phyloP scores from a whole-genome alignment of 768 basidiomycete genomes.

The Lentinula lateritia region DNA sequence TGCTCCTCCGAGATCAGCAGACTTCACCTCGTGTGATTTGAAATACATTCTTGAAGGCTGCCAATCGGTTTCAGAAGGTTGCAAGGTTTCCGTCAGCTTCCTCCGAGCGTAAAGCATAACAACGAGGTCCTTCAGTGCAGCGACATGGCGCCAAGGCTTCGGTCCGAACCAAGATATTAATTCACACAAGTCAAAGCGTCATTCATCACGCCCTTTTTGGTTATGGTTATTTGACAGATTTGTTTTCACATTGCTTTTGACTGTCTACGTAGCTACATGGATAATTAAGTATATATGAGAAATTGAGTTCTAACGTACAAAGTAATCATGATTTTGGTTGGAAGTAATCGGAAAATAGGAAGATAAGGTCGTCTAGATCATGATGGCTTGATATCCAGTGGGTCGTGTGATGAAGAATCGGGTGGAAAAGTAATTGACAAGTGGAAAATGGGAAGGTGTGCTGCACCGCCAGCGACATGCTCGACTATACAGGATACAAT shows the following conservation, averaged over 20 bases:
- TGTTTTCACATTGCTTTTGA: background rate
- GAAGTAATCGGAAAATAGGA: background rate
- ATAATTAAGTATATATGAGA: background rate
- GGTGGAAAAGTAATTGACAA: background rate
- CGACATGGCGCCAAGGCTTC: slow-evolving; percentile 72
- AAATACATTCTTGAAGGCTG: slow-evolving; percentile 59
- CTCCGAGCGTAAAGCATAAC: slow-evolving; percentile 46
- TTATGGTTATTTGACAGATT: background rate
- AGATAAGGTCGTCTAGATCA: background rate
- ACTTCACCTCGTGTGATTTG: slow-evolving; percentile 50
- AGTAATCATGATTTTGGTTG: background rate
- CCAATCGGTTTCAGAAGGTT: slow-evolving; percentile 55
- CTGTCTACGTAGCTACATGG: background rate
- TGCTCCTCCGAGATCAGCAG: slow-evolving; percentile 46
- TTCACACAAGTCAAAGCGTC: background rate
- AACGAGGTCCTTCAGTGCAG: slow-evolving; percentile 56
- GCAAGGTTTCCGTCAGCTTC: slow-evolving; percentile 40
- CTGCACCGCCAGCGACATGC: too few relatives aligned
- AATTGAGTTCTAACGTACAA: background rate
- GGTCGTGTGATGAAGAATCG: background rate
- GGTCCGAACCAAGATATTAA: slow-evolving; percentile 27
- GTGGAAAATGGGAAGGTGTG: background rate
- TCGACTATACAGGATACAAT: background rate
- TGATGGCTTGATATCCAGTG: background rate
- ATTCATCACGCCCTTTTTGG: background rate